Percentiles rank a stretch among this genome's conserved stretches.
Conservation (phyloP, 306 rosid species). For the Rosa lucieae region DNA sequence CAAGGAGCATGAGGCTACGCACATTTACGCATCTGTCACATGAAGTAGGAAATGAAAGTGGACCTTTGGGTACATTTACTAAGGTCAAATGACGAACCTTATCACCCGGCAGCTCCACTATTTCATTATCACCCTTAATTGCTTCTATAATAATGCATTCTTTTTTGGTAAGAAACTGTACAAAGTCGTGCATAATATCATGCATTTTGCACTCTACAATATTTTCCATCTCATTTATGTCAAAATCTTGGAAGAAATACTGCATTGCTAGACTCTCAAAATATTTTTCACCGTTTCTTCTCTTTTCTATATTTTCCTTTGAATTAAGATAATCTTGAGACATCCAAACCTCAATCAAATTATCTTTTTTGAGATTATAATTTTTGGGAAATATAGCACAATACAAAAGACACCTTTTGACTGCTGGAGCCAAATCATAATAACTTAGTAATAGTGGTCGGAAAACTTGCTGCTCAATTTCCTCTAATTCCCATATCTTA, state of each 20-base stretch:
- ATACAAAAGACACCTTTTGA: constrained; percentile 14
- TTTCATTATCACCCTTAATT: neutral
- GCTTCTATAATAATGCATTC: neutral
- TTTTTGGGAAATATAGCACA: constrained; percentile 23
- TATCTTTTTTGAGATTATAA: neutral
- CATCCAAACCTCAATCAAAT: constrained; percentile 16
- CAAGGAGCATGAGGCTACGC: neutral
- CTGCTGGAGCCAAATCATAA: constrained; percentile 1
- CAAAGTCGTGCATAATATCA: neutral
- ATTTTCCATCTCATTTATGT: rapidly evolving
- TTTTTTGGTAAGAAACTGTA: neutral
- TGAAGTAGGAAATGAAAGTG: neutral
- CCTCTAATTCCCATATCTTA: constrained; percentile 16
- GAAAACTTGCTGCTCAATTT: neutral
- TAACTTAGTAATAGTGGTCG: constrained; percentile 20
- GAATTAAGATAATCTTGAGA: neutral
- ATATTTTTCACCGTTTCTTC: neutral
- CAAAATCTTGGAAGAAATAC: neutral
- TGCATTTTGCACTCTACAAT: neutral
- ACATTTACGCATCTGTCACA: neutral
- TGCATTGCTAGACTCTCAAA: neutral
- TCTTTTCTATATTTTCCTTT: neutral
- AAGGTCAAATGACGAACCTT: neutral
- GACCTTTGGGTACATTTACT: neutral
- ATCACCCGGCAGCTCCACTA: neutral